phyloP scores from a whole-genome alignment of 176 grass and related monocot species.

The Puya raimondii region DNA sequence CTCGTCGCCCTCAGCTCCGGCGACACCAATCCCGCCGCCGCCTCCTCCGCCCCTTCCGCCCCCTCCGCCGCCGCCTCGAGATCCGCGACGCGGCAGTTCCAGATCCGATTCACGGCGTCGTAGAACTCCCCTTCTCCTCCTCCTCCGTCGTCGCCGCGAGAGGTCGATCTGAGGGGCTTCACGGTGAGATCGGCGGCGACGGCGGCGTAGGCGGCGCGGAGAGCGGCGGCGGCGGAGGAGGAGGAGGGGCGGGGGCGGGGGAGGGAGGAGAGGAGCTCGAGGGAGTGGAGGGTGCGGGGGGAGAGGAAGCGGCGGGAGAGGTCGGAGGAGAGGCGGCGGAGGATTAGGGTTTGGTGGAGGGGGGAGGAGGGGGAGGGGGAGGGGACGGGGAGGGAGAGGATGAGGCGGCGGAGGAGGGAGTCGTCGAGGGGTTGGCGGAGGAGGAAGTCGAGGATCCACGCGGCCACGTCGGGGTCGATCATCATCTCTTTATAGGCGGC shows the following conservation, averaged over 20 bases:
- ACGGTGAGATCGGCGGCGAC: constrained; percentile 14
- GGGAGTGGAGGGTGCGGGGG: constrained; percentile 2
- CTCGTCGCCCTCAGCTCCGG: constrained; percentile 8
- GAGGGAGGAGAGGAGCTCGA: background rate
- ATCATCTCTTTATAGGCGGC: background rate
- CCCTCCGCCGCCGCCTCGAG: background rate
- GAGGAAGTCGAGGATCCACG: constrained; percentile 17
- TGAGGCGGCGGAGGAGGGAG: background rate
- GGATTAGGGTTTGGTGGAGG: constrained; percentile 4
- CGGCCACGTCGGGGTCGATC: background rate
- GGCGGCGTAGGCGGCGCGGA: constrained; percentile 2
- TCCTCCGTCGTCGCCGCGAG: background rate
- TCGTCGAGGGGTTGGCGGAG: background rate
- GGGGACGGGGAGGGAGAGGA: background rate
- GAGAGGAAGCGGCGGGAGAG: constrained; percentile 6
- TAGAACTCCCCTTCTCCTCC: background rate
- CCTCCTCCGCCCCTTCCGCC: background rate
- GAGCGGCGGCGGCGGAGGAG: background rate
- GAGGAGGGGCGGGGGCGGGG: background rate
- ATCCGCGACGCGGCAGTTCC: constrained; percentile 6
- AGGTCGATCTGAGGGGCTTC: constrained; percentile 3
- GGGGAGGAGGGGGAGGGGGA: background rate
- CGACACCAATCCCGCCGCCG: constrained; percentile 1
- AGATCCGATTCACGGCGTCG: constrained; percentile 17
- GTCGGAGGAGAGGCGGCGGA: constrained; percentile 13